Percentiles rank a stretch among this genome's conserved stretches.
These are phyloP conservation scores for Moesziomyces sp. DNA, from an alignment of 1,284 basidiomycete genomes.

Conservation along the genomic window DNA sequence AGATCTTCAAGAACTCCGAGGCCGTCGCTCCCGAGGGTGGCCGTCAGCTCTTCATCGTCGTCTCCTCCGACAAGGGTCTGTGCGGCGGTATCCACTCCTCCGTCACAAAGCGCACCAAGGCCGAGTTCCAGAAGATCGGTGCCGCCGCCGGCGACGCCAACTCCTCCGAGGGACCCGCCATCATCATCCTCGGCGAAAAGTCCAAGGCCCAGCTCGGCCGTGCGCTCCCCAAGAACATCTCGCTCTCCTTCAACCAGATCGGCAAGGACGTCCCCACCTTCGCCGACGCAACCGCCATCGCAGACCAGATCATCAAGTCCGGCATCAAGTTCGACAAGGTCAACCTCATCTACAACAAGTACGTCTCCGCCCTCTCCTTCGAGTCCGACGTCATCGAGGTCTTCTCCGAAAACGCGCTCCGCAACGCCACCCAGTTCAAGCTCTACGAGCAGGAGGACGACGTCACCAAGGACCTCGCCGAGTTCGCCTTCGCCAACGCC, in stretches of 20 bases:
- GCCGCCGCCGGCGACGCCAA: conserved; percentile 71
- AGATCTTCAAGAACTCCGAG: conserved; percentile 66
- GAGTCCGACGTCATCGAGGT: conserved; percentile 82
- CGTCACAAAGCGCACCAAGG: conserved; percentile 87
- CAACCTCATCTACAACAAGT: conserved; percentile 93
- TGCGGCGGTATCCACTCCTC: conserved; percentile 99
- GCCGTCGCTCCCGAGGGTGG: conserved; percentile 60
- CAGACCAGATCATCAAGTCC: conserved; percentile 89
- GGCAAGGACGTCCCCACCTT: conserved; percentile 97
- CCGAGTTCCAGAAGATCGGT: conserved; percentile 71
- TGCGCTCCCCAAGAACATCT: conserved; percentile 75
- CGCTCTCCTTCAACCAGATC: conserved; percentile 94
- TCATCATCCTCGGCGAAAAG: conserved; percentile 88
- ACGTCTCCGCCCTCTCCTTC: conserved; percentile 92
- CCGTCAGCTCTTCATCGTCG: conserved; percentile 76
- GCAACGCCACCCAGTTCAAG: conserved; percentile 72
- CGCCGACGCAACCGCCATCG: conserved; percentile 90
- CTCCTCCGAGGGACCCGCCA: conserved; percentile 49
- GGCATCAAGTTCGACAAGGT: conserved; percentile 86
- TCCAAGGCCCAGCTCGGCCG: conserved; percentile 91
- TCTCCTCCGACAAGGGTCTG: conserved; percentile 98
- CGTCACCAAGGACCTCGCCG: conserved; percentile 89
- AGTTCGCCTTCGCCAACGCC: conserved; percentile 96
- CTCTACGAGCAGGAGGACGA: conserved; percentile 72
- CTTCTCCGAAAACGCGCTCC: conserved; percentile 64